phyloP scores from a whole-genome alignment of 2,329 filamentous ascomycete genomes.

The Fusarium brachygibbosum region DNA sequence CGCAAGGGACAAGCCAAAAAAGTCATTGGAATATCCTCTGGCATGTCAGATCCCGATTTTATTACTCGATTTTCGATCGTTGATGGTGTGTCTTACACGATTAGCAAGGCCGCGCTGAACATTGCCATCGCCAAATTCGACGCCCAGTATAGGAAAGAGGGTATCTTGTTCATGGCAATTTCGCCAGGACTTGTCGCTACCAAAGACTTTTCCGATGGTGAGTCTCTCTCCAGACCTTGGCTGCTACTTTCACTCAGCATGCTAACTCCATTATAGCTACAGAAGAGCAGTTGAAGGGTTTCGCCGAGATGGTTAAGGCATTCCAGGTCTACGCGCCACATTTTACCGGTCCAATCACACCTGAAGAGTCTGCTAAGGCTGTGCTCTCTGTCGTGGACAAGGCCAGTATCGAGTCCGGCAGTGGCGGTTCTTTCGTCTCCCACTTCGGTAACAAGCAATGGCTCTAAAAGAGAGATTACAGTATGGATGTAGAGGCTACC shows the following conservation, averaged over 20 bases:
- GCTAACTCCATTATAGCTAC: constrained; percentile 35
- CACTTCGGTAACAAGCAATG: constrained; percentile 68
- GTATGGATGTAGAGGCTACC: no score
- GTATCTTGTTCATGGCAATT: constrained; percentile 65
- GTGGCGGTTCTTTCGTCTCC: constrained; percentile 66
- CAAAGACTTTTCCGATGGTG: constrained; percentile 50
- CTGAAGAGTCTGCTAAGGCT: constrained; percentile 53
- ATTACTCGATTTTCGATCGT: constrained; percentile 55
- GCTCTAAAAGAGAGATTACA: constrained; percentile 53
- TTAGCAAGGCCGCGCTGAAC: constrained; percentile 67
- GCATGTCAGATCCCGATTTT: constrained; percentile 62
- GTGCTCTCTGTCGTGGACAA: constrained; percentile 54
- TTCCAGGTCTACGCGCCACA: constrained; percentile 57
- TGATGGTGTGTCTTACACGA: constrained; percentile 57
- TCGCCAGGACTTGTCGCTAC: constrained; percentile 66
- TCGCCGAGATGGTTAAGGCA: constrained; percentile 46
- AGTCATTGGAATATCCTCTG: constrained; percentile 64
- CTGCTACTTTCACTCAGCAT: fast-evolving
- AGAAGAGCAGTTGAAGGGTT: constrained; percentile 44
- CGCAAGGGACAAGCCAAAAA: constrained; percentile 66
- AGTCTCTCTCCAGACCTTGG: not conserved
- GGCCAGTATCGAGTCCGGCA: constrained; percentile 56
- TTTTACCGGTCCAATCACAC: constrained; percentile 53
- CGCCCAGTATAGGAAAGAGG: constrained; percentile 62
- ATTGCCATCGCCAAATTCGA: constrained; percentile 66